Evolutionary conservation across 805 yeast genomes (phyloP).

Genomic region (Spathaspora girioi): DNA sequence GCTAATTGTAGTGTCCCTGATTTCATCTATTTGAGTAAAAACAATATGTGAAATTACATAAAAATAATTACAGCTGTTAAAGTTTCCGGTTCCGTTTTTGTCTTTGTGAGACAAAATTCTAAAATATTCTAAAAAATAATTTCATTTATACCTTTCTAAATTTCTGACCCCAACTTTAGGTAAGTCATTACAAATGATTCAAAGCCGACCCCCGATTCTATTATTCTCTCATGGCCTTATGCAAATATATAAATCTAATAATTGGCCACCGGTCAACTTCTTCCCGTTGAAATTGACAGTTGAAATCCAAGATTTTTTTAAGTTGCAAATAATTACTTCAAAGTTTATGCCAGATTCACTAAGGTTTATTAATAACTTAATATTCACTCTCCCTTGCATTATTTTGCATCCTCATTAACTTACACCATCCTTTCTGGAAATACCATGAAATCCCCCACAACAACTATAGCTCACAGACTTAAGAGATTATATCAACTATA

Average conservation of each 20-base stretch:
- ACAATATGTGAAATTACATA: neutral
- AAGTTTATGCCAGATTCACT: too few species aligned
- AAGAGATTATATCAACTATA: conserved; percentile 16
- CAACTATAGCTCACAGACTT: neutral
- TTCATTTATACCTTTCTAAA: neutral
- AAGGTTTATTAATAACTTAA: neutral
- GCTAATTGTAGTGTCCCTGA: too few species aligned
- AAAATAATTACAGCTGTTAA: neutral
- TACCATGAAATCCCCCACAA: neutral
- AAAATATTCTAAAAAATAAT: neutral
- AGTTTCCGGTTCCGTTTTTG: neutral
- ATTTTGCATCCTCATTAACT: neutral
- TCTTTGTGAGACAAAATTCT: neutral
- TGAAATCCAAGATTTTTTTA: too few species aligned
- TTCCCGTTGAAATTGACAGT: neutral
- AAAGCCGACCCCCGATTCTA: neutral
- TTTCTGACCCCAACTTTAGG: neutral
- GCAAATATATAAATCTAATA: conserved; percentile 1
- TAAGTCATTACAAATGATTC: neutral
- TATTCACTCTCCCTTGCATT: neutral
- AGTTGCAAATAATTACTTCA: too few species aligned
- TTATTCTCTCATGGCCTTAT: neutral
- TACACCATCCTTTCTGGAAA: neutral
- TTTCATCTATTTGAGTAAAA: too few species aligned
- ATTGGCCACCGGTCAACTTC: neutral